These are phyloP conservation scores for Warburgia ugandensis DNA, from an alignment of 164 flowering plant genomes.

Conservation along the genomic window DNA sequence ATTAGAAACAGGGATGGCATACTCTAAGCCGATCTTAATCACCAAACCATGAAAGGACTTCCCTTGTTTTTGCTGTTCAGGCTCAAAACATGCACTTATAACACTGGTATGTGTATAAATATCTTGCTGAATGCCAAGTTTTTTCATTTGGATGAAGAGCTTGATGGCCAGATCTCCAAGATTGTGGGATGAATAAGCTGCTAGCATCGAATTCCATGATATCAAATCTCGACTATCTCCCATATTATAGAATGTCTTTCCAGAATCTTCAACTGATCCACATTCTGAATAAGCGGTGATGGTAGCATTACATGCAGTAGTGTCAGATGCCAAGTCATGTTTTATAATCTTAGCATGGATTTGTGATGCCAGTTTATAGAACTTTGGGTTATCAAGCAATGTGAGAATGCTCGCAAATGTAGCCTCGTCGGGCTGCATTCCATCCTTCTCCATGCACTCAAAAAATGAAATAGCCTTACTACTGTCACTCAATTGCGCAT, in stretches of 20 bases:
- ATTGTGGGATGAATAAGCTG: slow-evolving; percentile 45
- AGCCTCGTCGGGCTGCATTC: slow-evolving; percentile 50
- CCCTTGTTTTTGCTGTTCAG: slow-evolving; percentile 29
- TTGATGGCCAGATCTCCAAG: slow-evolving; percentile 29
- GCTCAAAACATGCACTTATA: slow-evolving; percentile 55
- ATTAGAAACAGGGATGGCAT: slow-evolving; percentile 44
- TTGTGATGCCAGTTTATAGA: slow-evolving; percentile 32
- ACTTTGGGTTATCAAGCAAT: slow-evolving; percentile 37
- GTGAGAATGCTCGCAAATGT: slow-evolving; percentile 65
- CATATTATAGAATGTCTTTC: slow-evolving; percentile 37
- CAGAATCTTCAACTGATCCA: slow-evolving; percentile 48
- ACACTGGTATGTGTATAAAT: slow-evolving; percentile 62
- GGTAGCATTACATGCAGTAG: slow-evolving; percentile 49
- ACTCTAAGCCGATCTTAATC: slow-evolving; percentile 54
- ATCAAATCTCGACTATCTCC: slow-evolving; percentile 45
- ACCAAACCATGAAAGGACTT: slow-evolving; percentile 61
- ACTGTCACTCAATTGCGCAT: slow-evolving; percentile 32
- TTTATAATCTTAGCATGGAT: slow-evolving; percentile 57
- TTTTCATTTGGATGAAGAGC: slow-evolving; percentile 49
- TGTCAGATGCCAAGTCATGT: slow-evolving; percentile 31
- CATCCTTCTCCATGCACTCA: slow-evolving; percentile 50
- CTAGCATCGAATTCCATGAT: slow-evolving; percentile 79
- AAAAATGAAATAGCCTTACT: slow-evolving; percentile 40
- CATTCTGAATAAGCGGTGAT: slow-evolving; percentile 69
- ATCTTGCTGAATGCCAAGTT: slow-evolving; percentile 49